A percentile compares a stretch with the other conserved stretches of the same genome.
Evolutionary conservation across 306 rosid species (phyloP).

Genomic region (Castanea mollissima): DNA sequence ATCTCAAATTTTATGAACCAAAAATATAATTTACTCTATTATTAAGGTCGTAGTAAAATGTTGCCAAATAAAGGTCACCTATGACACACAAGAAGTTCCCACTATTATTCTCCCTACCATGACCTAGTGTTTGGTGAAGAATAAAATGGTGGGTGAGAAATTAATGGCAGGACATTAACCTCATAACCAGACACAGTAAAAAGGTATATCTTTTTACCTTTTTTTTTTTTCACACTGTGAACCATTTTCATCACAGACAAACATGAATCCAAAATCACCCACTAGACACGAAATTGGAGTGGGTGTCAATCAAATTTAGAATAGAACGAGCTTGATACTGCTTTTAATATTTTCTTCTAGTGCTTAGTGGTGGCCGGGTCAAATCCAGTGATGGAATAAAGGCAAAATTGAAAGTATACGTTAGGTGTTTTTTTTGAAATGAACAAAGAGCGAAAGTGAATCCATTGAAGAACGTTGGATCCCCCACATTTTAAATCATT

Average conservation of each 20-base stretch:
- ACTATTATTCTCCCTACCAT: not conserved
- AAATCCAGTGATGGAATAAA: constrained; percentile 31
- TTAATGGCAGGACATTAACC: not conserved
- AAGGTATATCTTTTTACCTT: not conserved
- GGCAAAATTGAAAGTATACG: constrained; percentile 30
- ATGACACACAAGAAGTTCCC: no score
- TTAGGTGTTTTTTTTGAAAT: constrained; percentile 39
- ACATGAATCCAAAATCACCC: constrained; percentile 5
- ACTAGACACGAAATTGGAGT: not conserved
- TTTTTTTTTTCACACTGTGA: not conserved
- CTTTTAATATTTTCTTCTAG: constrained; percentile 9
- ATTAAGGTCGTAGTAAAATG: no score
- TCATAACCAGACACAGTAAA: not conserved
- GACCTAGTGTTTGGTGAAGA: constrained; percentile 18
- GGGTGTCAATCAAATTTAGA: not conserved
- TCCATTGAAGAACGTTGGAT: constrained; percentile 74
- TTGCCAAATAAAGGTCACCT: no score
- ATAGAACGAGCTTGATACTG: not conserved
- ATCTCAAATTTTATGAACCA: no score
- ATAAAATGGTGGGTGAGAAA: not conserved
- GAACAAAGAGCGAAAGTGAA: constrained; percentile 30
- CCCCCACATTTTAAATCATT: constrained; percentile 64
- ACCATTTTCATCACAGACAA: not conserved
- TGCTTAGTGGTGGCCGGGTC: constrained; percentile 27
- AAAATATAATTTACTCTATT: no score